Percentiles rank a stretch among this genome's conserved stretches.
Evolutionary conservation across 208 protist species (phyloP).

Genomic region (Leishmania braziliensis): DNA sequence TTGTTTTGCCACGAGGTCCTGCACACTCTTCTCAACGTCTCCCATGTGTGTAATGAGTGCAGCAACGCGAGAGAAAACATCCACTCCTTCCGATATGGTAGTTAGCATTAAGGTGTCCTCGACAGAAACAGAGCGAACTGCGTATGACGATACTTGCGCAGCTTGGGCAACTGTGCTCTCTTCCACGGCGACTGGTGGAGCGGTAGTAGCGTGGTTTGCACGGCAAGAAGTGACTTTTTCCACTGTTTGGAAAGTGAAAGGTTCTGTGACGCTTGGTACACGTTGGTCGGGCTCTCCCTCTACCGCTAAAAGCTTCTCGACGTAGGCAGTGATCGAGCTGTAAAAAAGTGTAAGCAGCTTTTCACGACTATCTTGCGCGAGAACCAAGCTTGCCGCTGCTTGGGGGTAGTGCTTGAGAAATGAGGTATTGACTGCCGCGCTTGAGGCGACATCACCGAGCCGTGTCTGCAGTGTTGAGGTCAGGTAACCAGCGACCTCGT

Average conservation of each 20-base stretch:
- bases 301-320: conserved; percentile 6
- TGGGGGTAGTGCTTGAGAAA: background rate
- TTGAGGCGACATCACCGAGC: background rate
- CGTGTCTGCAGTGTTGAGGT: background rate
- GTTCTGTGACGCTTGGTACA: background rate
- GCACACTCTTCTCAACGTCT: background rate
- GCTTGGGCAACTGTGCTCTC: background rate
- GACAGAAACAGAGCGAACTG: background rate
- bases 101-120: conserved; percentile 6
- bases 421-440: background rate
- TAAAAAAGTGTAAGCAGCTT: background rate
- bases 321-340: conserved; percentile 3
- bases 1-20: conserved; percentile 2
- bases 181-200: no score
- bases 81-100: background rate
- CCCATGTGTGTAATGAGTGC: background rate
- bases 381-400: background rate
- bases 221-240: background rate
- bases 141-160: background rate
- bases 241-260: background rate
- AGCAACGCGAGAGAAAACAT: background rate
- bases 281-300: no score
- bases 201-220: background rate
- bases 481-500: background rate
- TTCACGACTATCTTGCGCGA: background rate